Evolutionary conservation across 805 yeast genomes (phyloP).

Genomic region (Lachancea thermotolerans): DNA sequence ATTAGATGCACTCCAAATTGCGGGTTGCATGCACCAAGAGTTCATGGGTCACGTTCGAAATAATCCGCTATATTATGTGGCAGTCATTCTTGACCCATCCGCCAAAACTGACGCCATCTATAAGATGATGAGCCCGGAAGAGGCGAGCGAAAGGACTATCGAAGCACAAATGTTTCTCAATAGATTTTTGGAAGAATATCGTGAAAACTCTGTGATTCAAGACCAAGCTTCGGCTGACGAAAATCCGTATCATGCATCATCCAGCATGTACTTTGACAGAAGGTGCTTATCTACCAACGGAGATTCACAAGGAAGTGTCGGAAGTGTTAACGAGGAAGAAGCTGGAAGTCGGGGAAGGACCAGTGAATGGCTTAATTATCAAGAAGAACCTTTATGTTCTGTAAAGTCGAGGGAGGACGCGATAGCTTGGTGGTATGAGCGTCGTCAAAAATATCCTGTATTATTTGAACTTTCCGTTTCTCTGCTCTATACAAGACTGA

Average conservation of each 20-base stretch:
- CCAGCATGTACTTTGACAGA: too few species aligned
- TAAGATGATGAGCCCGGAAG: conserved; percentile 3
- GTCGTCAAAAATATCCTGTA: conserved; percentile 1
- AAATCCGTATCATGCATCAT: too few species aligned
- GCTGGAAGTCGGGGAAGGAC: too few species aligned
- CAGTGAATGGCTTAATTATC: too few species aligned
- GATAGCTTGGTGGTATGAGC: conserved; percentile 1
- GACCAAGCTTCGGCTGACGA: too few species aligned
- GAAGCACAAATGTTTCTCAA: conserved; percentile 1
- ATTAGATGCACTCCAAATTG: conserved; percentile 5
- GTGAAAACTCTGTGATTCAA: not conserved
- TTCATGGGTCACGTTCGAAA: conserved; percentile 2
- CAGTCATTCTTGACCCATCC: conserved; percentile 8
- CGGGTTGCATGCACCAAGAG: conserved; percentile 2
- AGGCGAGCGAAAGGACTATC: not conserved
- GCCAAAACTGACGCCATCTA: conserved; percentile 5
- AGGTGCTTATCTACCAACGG: too few species aligned
- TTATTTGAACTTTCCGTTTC: not conserved
- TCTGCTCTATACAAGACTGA: not conserved
- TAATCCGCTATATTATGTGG: conserved; percentile 7
- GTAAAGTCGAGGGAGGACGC: not conserved
- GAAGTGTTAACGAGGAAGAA: too few species aligned
- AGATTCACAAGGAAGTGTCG: too few species aligned
- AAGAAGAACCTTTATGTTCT: too few species aligned
- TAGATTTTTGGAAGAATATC: conserved; percentile 1